phyloP scores from a whole-genome alignment of 2,329 filamentous ascomycete species.

The Exophiala sideris region DNA sequence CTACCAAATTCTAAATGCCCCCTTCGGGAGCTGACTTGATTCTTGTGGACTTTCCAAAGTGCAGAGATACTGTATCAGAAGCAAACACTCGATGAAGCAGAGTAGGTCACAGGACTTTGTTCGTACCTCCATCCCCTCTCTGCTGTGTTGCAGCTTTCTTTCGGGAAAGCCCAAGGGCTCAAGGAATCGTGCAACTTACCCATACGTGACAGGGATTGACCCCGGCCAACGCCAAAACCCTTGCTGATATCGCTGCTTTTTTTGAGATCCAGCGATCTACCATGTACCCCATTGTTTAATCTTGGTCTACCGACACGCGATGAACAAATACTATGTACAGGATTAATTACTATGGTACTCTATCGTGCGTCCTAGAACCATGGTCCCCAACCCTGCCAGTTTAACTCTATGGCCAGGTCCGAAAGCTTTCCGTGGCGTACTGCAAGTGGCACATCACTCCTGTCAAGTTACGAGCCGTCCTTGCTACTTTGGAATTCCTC shows the following conservation, averaged over 20 bases:
- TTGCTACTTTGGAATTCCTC: slow-evolving; percentile 11
- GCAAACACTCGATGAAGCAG: slow-evolving; percentile 12
- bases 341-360: no score
- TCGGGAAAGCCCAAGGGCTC: slow-evolving; percentile 1
- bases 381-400: slow-evolving; percentile 12
- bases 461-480: slow-evolving; percentile 9
- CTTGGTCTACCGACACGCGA: no score
- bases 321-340: neutral
- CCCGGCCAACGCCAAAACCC: neutral
- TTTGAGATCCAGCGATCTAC: slow-evolving; percentile 23
- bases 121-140: neutral
- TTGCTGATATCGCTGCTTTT: neutral
- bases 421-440: neutral
- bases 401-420: neutral
- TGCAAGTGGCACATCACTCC: neutral
- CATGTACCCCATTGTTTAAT: slow-evolving; percentile 4
- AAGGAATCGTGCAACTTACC: slow-evolving; percentile 11
- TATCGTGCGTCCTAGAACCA: slow-evolving; percentile 5
- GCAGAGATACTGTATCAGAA: neutral
- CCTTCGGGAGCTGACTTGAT: neutral
- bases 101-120: slow-evolving; percentile 3
- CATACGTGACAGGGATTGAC: slow-evolving; percentile 10
- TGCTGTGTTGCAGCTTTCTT: slow-evolving; percentile 9
- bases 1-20: no score
- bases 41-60: neutral